Base-by-base conservation (phyloP, 495 filamentous ascomycete genomes). In the Tirmania nivea region DNA sequence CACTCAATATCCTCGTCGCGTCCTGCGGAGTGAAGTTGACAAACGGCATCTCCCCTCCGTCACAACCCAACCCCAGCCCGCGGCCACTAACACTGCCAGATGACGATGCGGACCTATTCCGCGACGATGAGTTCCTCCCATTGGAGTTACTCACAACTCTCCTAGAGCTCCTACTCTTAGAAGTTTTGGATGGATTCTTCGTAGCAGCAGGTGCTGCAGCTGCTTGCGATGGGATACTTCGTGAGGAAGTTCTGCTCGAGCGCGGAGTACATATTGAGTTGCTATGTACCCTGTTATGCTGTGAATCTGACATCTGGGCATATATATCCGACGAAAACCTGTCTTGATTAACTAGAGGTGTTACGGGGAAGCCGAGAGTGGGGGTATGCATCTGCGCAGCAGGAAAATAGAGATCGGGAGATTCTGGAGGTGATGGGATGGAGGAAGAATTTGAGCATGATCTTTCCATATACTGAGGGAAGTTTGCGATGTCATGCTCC, bases 1-100 rank as follows among this genome's bases (percentile, higher is more conserved):
- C 89, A 14, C 77, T 85, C 63, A 97, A 74, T 19, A 97, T 84
- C 63, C 79, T 78, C 36, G 73, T 70, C 64, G 77, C 80, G 66
- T 97, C 92, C 12, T 72, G 63, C 0, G 86, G 77, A n/a, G 87
- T 94, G 68, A 80, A 94, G 65, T 96, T 96, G 53, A 93, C 84
- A 61, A 97, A 97, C 1, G 78, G 79, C 42, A 81, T 76, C 10
- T 64, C 69, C 31, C 70, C 69, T 4, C 55, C 54, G 16, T 59
- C 57, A 14, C 62, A 3, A 14, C 39, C 39, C 9, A 42, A 10
- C 10, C 36, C 36, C 17, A 45, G 39, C 14, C 39, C 39, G 17
- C 39, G 14, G 5, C 39, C 17, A 14, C 14, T 14, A 14, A 8
- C 39, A 31, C 25, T 31, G 4, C 25, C 25, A 31, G 25, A 31